Base-by-base conservation (phyloP, 1,139 yeast genomes). In the Hyphopichia buzzinii region DNA sequence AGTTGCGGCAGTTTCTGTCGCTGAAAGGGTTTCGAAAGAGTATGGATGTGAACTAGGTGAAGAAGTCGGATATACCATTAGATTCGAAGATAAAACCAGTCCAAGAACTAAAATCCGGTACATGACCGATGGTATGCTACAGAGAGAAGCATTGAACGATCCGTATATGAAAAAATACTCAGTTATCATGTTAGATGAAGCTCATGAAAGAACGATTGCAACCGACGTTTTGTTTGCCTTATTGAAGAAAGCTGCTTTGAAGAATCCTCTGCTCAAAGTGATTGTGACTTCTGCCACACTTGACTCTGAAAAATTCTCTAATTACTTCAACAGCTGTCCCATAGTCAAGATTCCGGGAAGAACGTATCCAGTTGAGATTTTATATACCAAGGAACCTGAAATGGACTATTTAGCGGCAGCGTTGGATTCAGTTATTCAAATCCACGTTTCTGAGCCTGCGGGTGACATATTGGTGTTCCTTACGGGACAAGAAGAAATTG, bases 401-500 rank as follows among this genome's bases (percentile, higher is more conserved):
- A 64, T 81, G 62, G 97, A 90, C 58, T 90, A 90, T 56, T 66
- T 88, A 35, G 87, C 84, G 27, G 86, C 95, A 0, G 79, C 92
- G 0, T 66, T 88, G 35, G 90, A 86, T 55, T 77, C 95, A 2
- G 87, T 87, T 4, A 66, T 88, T 52, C 94, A 87, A 50, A 86
- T 88, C 29, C 96, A 88, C 54, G 65, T 83, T 13, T 75, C 87
- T 8, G 94, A 85, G 49, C 81, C 83, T 0, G 66, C 72, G 2
- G 96, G 96, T 28, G 96, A 88, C 55, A 86, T 88, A 26, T 60
- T 88, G 30, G 95, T 88, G 7, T 88, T 88, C 52, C 64, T 88
- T 42, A 87, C 96, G 0, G 96, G 96, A 54, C 92, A 87, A 52
- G 96, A 88, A 42, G 96, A 88, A 54, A 90, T 90, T 52, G 98